Conservation (phyloP, 306 rosid species). For the Acacia crassicarpa region DNA sequence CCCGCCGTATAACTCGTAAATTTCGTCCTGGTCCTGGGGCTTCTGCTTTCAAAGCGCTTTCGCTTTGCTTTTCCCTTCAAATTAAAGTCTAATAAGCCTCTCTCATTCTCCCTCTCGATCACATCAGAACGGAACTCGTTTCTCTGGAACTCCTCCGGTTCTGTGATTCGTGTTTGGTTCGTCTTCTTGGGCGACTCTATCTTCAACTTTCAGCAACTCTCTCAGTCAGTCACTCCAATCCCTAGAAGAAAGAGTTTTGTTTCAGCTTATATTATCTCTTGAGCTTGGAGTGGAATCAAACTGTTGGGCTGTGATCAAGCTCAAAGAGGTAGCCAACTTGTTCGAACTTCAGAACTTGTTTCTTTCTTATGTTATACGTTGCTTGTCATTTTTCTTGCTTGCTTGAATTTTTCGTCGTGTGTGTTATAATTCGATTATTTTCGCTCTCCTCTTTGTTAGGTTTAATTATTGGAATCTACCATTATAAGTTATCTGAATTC, state of each 20-base stretch:
- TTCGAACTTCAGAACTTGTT: background rate
- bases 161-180: conserved; percentile 17
- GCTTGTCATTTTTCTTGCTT: background rate
- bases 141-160: background rate
- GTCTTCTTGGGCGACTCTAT: conserved; percentile 6
- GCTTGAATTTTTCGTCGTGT: too few species aligned
- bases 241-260: conserved; percentile 40
- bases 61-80: conserved; percentile 29
- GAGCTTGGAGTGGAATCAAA: conserved; percentile 16
- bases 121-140: conserved; percentile 16
- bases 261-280: conserved; percentile 34
- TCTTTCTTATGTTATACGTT: background rate
- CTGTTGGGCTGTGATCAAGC: conserved; percentile 35
- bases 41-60: conserved; percentile 5
- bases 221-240: conserved; percentile 33
- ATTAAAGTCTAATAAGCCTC: conserved; percentile 34
- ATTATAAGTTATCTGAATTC: too few species aligned
- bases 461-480: too few species aligned
- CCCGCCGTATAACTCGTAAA: background rate
- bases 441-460: too few species aligned
- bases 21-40: conserved; percentile 13
- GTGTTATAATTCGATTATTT: too few species aligned
- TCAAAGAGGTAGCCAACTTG: conserved; percentile 36
- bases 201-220: background rate
- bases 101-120: conserved; percentile 32